Base-by-base conservation (phyloP, 108 stramenopile species). In the Cyclotella distinguenda region DNA sequence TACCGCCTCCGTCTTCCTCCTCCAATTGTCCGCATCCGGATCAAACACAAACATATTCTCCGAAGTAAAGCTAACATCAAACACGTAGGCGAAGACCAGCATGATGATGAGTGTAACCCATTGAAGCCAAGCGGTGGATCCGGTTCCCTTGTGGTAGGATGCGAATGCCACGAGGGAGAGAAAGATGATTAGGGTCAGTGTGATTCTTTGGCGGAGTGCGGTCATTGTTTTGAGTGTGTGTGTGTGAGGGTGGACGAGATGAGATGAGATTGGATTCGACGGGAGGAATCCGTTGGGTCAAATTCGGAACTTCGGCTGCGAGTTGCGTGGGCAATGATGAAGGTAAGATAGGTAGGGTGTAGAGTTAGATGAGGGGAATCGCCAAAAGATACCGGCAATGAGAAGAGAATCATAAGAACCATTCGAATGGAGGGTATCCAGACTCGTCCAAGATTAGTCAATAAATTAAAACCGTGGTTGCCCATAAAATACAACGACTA, bases 21-120 rank as follows among this genome's bases (percentile, higher is more conserved):
- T 79, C 91, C 91, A 93, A 62, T 93, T 93, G 51, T 93, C 91
- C 2, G 92, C 92, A 89, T 94, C 92, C 18, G 93, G 93, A 75
- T 94, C 93, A 74, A 94, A 94, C 58, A 94, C 79, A 64, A 91
- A 94, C 46, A 62, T 87, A 55, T 70, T 78, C 4, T 78, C 76
- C 53, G 89, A 64, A 44, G 89, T 91, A 68, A 94, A 94, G 25
- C 81, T 51, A 31, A 84, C 31, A 52, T 94, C 93, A 71, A 94
- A 94, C 60, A 86, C 69, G 30, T 84, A 60, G 10, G 69, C 67
- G 56, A 94, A 90, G 46, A 67, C 34, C 42, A 91, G 39, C 32
- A 94, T 77, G 44, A 81, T 45, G 21, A 88, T 43, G 47, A 91
- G 58, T 5, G 88, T 77, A 59, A 80, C 50, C 74, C 72, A 91